A percentile compares a stretch with the other conserved stretches of the same genome.
phyloP scores from a whole-genome alignment of 2,329 filamentous ascomycete species.

The Penicillium capsulatum region DNA sequence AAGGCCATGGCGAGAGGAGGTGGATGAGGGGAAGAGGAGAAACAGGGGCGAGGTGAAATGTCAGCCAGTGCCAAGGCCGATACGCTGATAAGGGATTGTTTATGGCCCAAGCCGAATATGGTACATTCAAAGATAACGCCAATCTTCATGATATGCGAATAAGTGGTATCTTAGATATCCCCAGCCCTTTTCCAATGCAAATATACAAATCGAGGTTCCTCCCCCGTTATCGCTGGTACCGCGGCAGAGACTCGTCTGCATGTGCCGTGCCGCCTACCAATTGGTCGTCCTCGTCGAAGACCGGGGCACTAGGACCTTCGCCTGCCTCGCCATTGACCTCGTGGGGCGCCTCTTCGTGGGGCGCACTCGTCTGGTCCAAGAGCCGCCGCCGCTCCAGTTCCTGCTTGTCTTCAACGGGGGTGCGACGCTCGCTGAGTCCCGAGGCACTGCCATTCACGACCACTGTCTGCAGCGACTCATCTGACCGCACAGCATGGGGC shows the following conservation, averaged over 20 bases:
- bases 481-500: constrained; percentile 26
- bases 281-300: constrained; percentile 54
- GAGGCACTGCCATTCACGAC: constrained; percentile 36
- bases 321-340: constrained; percentile 17
- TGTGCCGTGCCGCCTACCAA: constrained; percentile 37
- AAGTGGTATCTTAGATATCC: constrained; percentile 34
- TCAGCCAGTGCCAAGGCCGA: constrained; percentile 21
- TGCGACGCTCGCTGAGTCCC: constrained; percentile 37
- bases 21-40: constrained; percentile 6
- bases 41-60: constrained; percentile 11
- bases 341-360: constrained; percentile 33
- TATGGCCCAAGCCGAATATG: constrained; percentile 6
- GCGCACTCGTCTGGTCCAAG: constrained; percentile 61
- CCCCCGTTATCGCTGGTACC: constrained; percentile 41
- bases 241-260: constrained; percentile 41
- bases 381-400: constrained; percentile 66
- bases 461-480: constrained; percentile 31
- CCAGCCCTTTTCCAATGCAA: constrained; percentile 25
- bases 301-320: constrained; percentile 53
- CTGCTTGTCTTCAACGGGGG: constrained; percentile 66
- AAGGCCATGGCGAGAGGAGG: constrained; percentile 31
- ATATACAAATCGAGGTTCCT: constrained; percentile 18
- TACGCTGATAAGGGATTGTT: not conserved
- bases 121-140: constrained; percentile 20
- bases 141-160: constrained; percentile 19